These are phyloP conservation scores for Psilocybe cubensis DNA, from an alignment of 768 basidiomycete species.

Conservation along the genomic window DNA sequence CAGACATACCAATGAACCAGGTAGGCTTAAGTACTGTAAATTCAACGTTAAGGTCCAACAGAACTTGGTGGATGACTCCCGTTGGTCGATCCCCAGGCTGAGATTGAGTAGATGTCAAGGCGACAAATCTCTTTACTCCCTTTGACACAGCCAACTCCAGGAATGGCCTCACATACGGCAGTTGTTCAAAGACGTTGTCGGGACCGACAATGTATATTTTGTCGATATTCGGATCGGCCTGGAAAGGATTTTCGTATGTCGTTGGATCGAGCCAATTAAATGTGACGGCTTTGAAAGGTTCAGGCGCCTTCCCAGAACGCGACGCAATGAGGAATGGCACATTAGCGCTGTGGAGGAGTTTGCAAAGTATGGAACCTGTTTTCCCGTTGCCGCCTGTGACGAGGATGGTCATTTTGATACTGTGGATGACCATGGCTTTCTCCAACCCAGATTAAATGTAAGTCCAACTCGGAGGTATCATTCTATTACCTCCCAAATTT, in stretches of 20 bases:
- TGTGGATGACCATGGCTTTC: too few species aligned
- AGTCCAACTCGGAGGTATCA: too few species aligned
- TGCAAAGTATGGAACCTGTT: conserved; percentile 27
- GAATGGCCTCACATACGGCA: conserved; percentile 25
- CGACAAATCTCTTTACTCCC: conserved; percentile 31
- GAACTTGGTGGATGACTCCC: conserved; percentile 29
- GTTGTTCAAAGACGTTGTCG: conserved; percentile 8
- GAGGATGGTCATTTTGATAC: conserved; percentile 31
- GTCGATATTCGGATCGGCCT: conserved; percentile 20
- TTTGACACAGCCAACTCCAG: conserved; percentile 28
- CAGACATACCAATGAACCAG: conserved; percentile 23
- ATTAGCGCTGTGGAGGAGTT: conserved; percentile 22
- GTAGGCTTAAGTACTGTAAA: conserved; percentile 28
- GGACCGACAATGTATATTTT: conserved; percentile 26
- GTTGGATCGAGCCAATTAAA: conserved; percentile 36
- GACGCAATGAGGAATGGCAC: conserved; percentile 27
- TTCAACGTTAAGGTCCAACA: conserved; percentile 23
- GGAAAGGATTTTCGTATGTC: conserved; percentile 33
- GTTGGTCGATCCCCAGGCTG: conserved; percentile 18
- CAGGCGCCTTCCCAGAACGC: conserved; percentile 27
- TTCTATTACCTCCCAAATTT: too few species aligned
- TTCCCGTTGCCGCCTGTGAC: conserved; percentile 38
- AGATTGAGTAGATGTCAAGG: conserved; percentile 25
- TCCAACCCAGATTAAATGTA: too few species aligned
- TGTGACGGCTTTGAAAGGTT: conserved; percentile 28